These are phyloP conservation scores for Lactarius trivialis DNA, from an alignment of 768 basidiomycete genomes.

Conservation along the genomic window DNA sequence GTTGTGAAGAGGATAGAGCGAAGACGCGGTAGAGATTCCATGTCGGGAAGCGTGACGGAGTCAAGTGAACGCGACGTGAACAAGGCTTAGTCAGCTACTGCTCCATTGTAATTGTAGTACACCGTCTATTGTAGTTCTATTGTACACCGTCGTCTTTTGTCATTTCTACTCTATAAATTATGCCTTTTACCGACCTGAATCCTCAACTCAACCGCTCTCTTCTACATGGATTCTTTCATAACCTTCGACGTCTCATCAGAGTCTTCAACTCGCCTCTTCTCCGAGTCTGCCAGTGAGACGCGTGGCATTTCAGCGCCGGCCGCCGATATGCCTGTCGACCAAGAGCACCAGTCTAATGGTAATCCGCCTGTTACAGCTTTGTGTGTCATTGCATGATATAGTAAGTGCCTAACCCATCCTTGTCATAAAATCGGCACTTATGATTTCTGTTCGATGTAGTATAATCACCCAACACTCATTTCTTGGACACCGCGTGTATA, in stretches of 20 bases:
- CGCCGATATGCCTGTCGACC: not conserved
- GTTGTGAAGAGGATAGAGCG: conserved; percentile 45
- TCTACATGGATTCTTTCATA: not conserved
- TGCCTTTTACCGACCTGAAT: too few relatives aligned
- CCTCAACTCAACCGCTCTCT: not conserved
- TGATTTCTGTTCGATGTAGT: too few relatives aligned
- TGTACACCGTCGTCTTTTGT: not conserved
- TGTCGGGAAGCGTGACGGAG: conserved; percentile 25
- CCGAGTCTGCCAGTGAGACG: not conserved
- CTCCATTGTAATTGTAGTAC: too few relatives aligned
- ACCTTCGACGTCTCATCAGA: not conserved
- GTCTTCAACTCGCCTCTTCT: not conserved
- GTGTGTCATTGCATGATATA: conserved; percentile 9
- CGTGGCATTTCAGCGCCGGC: not conserved
- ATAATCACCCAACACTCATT: not conserved
- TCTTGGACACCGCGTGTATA: not conserved
- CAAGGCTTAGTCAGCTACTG: conserved; percentile 1
- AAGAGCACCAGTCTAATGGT: not conserved
- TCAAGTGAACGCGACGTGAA: not conserved
- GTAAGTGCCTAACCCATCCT: not conserved
- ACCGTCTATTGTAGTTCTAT: too few relatives aligned
- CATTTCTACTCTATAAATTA: not conserved
- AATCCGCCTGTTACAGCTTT: too few relatives aligned
- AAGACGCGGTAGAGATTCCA: conserved; percentile 57
- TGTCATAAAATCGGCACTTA: not conserved